Conservation (phyloP, 2,329 filamentous ascomycete species). For the Dothistroma pini region DNA sequence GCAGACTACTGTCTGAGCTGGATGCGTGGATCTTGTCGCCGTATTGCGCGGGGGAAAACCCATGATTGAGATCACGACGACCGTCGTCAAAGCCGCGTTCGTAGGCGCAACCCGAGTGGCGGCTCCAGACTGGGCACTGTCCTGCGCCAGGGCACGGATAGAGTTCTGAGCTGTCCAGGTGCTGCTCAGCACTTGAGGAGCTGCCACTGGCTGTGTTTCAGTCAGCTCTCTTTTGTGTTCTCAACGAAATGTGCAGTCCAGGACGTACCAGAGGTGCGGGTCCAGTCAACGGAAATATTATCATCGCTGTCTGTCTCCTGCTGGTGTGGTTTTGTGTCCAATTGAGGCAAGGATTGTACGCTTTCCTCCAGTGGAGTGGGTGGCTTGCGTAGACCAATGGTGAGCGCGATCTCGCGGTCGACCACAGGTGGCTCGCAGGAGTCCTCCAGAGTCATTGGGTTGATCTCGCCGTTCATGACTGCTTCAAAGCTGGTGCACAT, state of each 20-base stretch:
- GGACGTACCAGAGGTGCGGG: conserved; percentile 24
- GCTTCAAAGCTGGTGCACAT: conserved; percentile 44
- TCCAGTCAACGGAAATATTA: conserved; percentile 28
- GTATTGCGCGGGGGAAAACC: conserved; percentile 18
- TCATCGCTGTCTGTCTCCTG: conserved; percentile 21
- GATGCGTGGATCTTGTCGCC: neutral
- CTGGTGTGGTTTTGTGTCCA: conserved; percentile 29
- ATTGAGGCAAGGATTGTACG: neutral
- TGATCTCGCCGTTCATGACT: conserved; percentile 38
- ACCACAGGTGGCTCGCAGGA: conserved; percentile 34
- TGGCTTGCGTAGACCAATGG: conserved; percentile 32
- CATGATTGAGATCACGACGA: conserved; percentile 29
- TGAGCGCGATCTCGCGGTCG: conserved; percentile 35
- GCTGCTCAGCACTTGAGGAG: conserved; percentile 1
- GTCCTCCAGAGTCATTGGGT: conserved; percentile 35
- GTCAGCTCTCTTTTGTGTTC: neutral
- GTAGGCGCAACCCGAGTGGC: conserved; percentile 30
- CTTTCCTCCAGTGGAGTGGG: conserved; percentile 12
- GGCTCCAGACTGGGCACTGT: conserved; percentile 28
- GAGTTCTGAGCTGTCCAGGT: conserved; percentile 18
- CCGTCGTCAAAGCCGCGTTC: conserved; percentile 31
- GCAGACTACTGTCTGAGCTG: neutral
- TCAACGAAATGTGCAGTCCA: conserved; percentile 5
- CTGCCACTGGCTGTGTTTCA: neutral
- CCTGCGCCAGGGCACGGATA: conserved; percentile 29